Conservation (phyloP, 176 grass and related monocot species). For the Ampelocalamus luodianensis region DNA sequence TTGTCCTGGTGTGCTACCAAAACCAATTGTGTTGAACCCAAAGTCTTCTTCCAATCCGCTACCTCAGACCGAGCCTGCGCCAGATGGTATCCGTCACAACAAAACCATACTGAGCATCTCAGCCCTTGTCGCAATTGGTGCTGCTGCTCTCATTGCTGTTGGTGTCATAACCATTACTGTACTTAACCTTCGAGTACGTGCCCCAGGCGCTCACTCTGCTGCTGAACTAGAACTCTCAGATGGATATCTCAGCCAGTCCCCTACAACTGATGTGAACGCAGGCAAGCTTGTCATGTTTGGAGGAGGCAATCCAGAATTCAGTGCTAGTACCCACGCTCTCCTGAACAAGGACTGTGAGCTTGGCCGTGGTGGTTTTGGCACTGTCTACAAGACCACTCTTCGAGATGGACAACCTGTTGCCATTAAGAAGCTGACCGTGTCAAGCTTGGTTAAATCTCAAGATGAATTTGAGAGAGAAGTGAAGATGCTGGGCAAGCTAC, state of each 20-base stretch:
- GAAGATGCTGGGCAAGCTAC: constrained; percentile 82
- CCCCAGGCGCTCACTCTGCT: constrained; percentile 56
- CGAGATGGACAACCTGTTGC: constrained; percentile 85
- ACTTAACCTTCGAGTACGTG: constrained; percentile 74
- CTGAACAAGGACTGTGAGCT: constrained; percentile 98
- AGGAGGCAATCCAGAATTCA: constrained; percentile 91
- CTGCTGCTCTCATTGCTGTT: constrained; percentile 84
- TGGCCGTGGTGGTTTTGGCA: constrained; percentile 95
- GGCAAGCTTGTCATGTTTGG: constrained; percentile 98
- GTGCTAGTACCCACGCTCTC: constrained; percentile 84
- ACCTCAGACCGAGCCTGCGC: constrained; percentile 27
- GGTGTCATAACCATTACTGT: constrained; percentile 89
- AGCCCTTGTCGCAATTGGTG: constrained; percentile 86
- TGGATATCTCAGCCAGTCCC: constrained; percentile 87
- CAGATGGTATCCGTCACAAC: constrained; percentile 64
- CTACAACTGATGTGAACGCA: constrained; percentile 76
- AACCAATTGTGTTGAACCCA: constrained; percentile 95
- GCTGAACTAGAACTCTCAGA: constrained; percentile 73
- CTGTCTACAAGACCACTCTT: constrained; percentile 86
- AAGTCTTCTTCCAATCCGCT: constrained; percentile 57
- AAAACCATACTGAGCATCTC: constrained; percentile 97
- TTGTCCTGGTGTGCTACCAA: constrained; percentile 79
- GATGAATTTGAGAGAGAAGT: constrained; percentile 98
- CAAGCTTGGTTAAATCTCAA: constrained; percentile 98
- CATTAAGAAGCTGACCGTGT: constrained; percentile 98